phyloP scores from a whole-genome alignment of 2,329 filamentous ascomycete genomes.

The Pezizomycotina sp. region DNA sequence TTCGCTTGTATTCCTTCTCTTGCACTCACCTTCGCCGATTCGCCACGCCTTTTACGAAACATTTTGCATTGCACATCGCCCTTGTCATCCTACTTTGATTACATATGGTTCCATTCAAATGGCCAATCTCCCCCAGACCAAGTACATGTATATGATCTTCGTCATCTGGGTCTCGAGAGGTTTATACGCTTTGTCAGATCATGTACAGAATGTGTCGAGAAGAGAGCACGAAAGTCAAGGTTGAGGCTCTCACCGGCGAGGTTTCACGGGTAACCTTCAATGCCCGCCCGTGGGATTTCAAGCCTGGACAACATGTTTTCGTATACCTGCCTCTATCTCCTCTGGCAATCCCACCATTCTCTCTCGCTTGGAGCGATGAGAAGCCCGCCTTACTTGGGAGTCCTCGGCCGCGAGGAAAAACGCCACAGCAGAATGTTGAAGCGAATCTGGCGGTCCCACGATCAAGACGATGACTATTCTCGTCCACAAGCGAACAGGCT shows the following conservation, averaged over 20 bases:
- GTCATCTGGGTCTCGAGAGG: constrained; percentile 63
- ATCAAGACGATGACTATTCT: constrained; percentile 55
- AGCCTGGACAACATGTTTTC: constrained; percentile 62
- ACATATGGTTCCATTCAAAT: constrained; percentile 65
- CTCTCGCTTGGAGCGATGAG: constrained; percentile 10
- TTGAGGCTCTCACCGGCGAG: constrained; percentile 65
- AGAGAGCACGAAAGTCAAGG: constrained; percentile 43
- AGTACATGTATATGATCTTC: constrained; percentile 59
- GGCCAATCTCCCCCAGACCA: constrained; percentile 49
- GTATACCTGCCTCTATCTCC: constrained; percentile 52
- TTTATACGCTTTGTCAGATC: constrained; percentile 45
- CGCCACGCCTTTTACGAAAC: constrained; percentile 95
- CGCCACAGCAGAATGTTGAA: constrained; percentile 34
- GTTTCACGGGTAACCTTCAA: constrained; percentile 48
- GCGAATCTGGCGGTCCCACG: constrained; percentile 28
- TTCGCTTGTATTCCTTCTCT: constrained; percentile 39
- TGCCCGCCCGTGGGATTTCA: constrained; percentile 50
- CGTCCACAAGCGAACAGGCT: constrained; percentile 60
- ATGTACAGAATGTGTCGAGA: constrained; percentile 42
- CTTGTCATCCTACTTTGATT: constrained; percentile 53
- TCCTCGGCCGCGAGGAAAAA: constrained; percentile 5
- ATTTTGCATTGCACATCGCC: constrained; percentile 75
- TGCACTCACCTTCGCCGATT: constrained; percentile 58
- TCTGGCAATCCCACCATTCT: constrained; percentile 9
- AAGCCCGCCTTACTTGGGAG: constrained; percentile 8